Conservation (phyloP, 2,329 filamentous ascomycete genomes). For the Talaromyces atroroseus region DNA sequence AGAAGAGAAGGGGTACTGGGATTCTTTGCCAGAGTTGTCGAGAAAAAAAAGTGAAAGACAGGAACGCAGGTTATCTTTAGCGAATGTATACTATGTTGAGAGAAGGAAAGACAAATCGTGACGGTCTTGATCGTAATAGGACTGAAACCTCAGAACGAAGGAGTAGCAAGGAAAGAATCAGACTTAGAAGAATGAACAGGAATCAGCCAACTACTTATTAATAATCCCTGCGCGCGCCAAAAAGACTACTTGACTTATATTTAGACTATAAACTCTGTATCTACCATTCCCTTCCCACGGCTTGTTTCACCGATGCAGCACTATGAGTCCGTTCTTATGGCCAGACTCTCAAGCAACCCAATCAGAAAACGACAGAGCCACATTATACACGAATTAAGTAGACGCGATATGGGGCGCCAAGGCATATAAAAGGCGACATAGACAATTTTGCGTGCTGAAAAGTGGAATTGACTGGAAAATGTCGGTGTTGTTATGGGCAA, state of each 20-base stretch:
- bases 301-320: conserved; percentile 1
- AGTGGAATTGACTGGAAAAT: neutral
- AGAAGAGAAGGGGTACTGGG: neutral
- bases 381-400: neutral
- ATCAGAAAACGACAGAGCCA: neutral
- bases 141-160: neutral
- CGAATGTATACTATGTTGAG: neutral
- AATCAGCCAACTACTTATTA: neutral
- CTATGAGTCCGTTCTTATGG: neutral
- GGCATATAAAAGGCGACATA: neutral
- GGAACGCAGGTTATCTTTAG: neutral
- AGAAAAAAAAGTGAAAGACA: neutral
- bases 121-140: neutral
- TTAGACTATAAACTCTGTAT: neutral
- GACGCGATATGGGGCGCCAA: neutral
- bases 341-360: neutral
- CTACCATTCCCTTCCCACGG: neutral
- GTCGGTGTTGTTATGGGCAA: neutral
- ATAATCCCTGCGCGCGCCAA: neutral
- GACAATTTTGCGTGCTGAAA: neutral
- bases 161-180: neutral
- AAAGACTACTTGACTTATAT: neutral
- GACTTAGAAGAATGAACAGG: neutral
- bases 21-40: neutral
- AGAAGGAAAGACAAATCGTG: neutral